Evolutionary conservation across 2,329 filamentous ascomycete species (phyloP), one percentile per base, ranked within the genome.

Genomic region (Colletotrichum somersetense): DNA sequence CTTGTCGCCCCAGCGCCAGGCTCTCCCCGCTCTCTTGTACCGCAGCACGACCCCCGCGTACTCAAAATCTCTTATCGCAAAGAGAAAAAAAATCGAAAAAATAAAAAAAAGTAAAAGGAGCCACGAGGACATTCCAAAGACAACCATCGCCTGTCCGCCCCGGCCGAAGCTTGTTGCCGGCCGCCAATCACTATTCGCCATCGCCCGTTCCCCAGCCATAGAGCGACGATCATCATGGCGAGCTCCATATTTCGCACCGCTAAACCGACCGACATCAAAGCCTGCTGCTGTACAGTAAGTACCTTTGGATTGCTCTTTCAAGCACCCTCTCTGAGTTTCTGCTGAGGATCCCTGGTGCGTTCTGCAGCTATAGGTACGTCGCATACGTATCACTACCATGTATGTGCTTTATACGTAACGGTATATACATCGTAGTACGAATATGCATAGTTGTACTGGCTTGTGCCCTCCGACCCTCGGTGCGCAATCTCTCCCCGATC

Each of bases 81-180:
- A 44, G 40, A 30, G 48, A 59, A 55, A 23, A 11, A 38, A n/a
- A n/a, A n/a, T n/a, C n/a, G n/a, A n/a, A n/a, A n/a, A n/a, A n/a
- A n/a, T n/a, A n/a, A n/a, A 38, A 26, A n/a, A n/a, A 57, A 50
- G 53, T 44, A 53, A 63, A 55, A 23, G 16, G n/a, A 64, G 59
- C 35, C 69, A 72, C 64, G 68, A 63, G 65, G 69, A 59, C 59
- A 64, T 16, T 48, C 40, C 35, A 46, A 55, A 35, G 53, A 64
- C 69, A 69, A 48, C 66, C 66, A 69, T 69, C 35, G 59, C 69
- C 69, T 72, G 69, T 52, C 66, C 69, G 69, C 59, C 55, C 42
- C 62, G 55, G 35, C 55, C 69, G 69, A 58, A 40, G 48, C 42
- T 58, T 38, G 52, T 35, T 38, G 58, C 46, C 42, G 52, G 42